Evolutionary conservation across 164 flowering plant genomes (phyloP), one percentile per base, ranked within the genome.

Genomic region (Litsea cubeba): DNA sequence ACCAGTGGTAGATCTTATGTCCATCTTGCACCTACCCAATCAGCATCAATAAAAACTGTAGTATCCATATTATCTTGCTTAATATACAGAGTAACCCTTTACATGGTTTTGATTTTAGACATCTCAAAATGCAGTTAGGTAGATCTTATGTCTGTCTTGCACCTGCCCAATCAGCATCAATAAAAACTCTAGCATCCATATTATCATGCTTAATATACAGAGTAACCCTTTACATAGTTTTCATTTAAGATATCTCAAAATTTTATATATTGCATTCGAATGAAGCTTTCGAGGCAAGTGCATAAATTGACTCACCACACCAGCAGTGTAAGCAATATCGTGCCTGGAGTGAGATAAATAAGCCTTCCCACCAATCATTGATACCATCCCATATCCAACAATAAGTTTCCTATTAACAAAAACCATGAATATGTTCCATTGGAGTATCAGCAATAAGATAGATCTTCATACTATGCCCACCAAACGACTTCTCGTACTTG

Each of bases 261-360:
- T 50, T 12, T 4, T 49, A 2, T 46, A 17, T 8, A 70, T 1
- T 3, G 62, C 14, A 11, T 49, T 26, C n/a, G 1, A 14, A 23
- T 2, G 72, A 2, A 22, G 20, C 22, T 4, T 10, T 70, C 3
- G 10, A 10, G 72, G 72, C 12, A 7, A 17, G 17, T 49, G 60
- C 72, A 70, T 70, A 49, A 15, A 50, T n/a, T 49, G 23, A 20
- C 72, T 70, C 11, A 70, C 72, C 15, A 50, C 11, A 20, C 72
- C 50, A 26, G 50, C 60, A 8, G 26, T 0, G 11, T 17, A 50
- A 6, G 24, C 60, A 50, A 23, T 70, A 50, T 70, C 58, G 12
- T 26, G 62, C 3, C 26, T 0, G 25, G 28, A 12, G 60, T 70
- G 25, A 70, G 72, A 24, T 70, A 70, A 12, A 49, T 50, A 10